Conservation (phyloP, 1,284 basidiomycete species). For the Trametes hirsuta region DNA sequence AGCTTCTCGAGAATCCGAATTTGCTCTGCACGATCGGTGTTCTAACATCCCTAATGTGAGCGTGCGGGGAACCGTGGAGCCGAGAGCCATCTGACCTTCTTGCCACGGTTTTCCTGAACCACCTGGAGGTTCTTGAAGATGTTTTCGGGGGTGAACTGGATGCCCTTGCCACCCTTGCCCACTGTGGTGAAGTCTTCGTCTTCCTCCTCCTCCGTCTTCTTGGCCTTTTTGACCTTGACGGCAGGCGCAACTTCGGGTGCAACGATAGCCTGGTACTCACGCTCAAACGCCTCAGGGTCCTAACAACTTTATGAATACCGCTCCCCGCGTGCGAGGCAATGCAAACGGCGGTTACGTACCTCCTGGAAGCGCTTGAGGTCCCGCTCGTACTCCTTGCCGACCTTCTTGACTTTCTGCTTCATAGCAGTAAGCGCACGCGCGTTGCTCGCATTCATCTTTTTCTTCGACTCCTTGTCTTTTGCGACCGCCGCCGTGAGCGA, state of each 20-base stretch:
- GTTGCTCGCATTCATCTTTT: slow-evolving; percentile 97
- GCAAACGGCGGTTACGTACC: slow-evolving; percentile 48
- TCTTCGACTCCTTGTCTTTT: slow-evolving; percentile 90
- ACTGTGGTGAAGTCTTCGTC: slow-evolving; percentile 86
- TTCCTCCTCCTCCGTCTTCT: slow-evolving; percentile 38
- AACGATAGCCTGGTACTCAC: slow-evolving; percentile 63
- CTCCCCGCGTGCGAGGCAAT: background rate
- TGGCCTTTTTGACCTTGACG: slow-evolving; percentile 48
- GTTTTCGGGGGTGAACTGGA: slow-evolving; percentile 85
- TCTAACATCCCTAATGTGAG: slow-evolving; percentile 50
- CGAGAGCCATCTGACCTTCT: slow-evolving; percentile 67
- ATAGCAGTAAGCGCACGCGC: slow-evolving; percentile 94
- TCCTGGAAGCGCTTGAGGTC: slow-evolving; percentile 82
- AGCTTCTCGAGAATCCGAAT: slow-evolving; percentile 89
- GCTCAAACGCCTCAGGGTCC: slow-evolving; percentile 90
- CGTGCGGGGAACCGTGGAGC: background rate
- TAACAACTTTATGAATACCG: slow-evolving; percentile 35
- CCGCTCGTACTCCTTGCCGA: slow-evolving; percentile 86
- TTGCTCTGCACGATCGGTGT: slow-evolving; percentile 96
- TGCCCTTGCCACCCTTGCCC: slow-evolving; percentile 86
- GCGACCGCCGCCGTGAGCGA: slow-evolving; percentile 76
- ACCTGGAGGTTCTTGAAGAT: slow-evolving; percentile 94
- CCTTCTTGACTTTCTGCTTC: slow-evolving; percentile 97
- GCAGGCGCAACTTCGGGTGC: slow-evolving; percentile 52
- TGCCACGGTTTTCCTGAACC: slow-evolving; percentile 94